Base-by-base conservation (phyloP, 495 filamentous ascomycete genomes). In the Aspergillus indologenus region DNA sequence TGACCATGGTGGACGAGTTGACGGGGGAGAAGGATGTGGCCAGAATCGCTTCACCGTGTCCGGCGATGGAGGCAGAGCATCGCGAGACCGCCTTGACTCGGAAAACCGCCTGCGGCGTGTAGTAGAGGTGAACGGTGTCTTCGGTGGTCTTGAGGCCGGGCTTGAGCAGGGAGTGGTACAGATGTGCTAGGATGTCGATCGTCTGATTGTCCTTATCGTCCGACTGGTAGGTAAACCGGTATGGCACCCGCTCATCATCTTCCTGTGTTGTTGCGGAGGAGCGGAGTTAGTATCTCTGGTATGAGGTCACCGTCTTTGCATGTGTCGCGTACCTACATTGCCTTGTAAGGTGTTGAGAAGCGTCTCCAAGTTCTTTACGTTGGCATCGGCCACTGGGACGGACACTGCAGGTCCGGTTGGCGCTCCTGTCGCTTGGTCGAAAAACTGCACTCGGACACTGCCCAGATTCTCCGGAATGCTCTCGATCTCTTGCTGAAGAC, bases 101-200 rank as follows among this genome's bases (percentile, higher is more conserved):
- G 77, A 98, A 98, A 5, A 99, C 88, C 1, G 93, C 90, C 71
- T 98, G 94, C 0, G 94, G 93, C 29, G 91, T 91, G 65, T 89
- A 92, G 58, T 87, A 85, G 20, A 96, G 84, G 2, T 81, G 87
- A 45, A 96, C 83, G 3, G 84, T 81, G 59, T 89, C 86, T 81
- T 91, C 88, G 48, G 86, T 89, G 20, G 83, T 85, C 58, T 83
- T 86, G 42, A 85, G 63, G 0, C 84, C 85, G 0, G 85, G 81
- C 54, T 83, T 78, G 26, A 90, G 75, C 15, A 90, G 68, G 1
- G 85, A 79, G 20, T 88, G 89, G 72, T 90, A 96, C 45, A 93
- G 74, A 71, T 96, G 88, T 45, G 85, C 78, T 31, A 87, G 79
- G 49, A 84, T 79, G 66, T 83, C 81, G 54, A 88, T 63, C 31